Percentiles rank a stretch among this genome's conserved stretches.
phyloP scores from a whole-genome alignment of 2,329 filamentous ascomycete species.

The Claviceps lovelessii region DNA sequence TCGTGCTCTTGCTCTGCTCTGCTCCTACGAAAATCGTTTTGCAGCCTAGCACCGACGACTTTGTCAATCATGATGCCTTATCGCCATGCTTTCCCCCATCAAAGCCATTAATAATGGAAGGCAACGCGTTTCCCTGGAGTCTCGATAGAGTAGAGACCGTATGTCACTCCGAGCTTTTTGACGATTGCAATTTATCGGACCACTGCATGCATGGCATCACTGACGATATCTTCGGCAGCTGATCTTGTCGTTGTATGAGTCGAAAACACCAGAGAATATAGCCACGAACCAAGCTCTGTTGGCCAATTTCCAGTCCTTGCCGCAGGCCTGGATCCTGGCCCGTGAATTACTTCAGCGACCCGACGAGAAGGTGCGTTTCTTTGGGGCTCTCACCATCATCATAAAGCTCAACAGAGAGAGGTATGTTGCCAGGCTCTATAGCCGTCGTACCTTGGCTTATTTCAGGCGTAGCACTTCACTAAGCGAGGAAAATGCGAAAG shows the following conservation, averaged over 20 bases:
- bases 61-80: neutral
- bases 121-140: slow-evolving; percentile 7
- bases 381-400: slow-evolving; percentile 81
- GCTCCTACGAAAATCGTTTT: neutral
- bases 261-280: slow-evolving; percentile 33
- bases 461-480: slow-evolving; percentile 30
- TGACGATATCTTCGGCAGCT: slow-evolving; percentile 20
- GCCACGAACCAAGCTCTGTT: slow-evolving; percentile 54
- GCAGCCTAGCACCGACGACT: neutral
- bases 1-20: neutral
- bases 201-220: neutral
- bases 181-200: neutral
- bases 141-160: slow-evolving; percentile 14
- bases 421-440: slow-evolving; percentile 26
- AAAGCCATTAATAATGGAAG: slow-evolving; percentile 7
- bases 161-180: slow-evolving; percentile 3
- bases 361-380: slow-evolving; percentile 72
- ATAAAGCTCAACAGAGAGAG: slow-evolving; percentile 90
- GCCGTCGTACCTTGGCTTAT: slow-evolving; percentile 3
- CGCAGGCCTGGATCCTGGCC: slow-evolving; percentile 74
- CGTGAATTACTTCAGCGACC: slow-evolving; percentile 55
- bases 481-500: slow-evolving; percentile 40
- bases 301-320: slow-evolving; percentile 62
- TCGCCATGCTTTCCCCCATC: slow-evolving; percentile 1
- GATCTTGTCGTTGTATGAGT: slow-evolving; percentile 39